phyloP scores from a whole-genome alignment of 495 filamentous ascomycete genomes.

The Lasiosphaeria miniovina region DNA sequence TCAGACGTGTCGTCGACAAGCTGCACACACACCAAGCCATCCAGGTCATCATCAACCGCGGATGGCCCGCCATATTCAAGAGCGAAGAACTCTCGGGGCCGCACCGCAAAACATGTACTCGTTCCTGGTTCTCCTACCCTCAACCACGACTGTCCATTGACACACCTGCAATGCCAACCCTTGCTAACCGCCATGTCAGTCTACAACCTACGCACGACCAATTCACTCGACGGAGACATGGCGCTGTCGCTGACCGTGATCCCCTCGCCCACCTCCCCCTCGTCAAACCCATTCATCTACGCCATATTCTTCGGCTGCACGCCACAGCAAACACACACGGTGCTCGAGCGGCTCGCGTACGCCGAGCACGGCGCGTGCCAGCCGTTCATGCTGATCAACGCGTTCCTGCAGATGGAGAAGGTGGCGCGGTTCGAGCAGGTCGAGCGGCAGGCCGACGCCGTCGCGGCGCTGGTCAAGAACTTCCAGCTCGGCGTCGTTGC shows the following conservation, averaged over 20 bases:
- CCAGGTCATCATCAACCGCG: conserved; percentile 8
- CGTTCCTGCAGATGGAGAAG: conserved; percentile 13
- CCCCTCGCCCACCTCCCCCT: background rate
- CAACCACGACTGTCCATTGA: background rate
- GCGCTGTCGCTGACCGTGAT: conserved; percentile 7
- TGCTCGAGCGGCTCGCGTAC: conserved; percentile 7
- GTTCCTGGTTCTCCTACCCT: too few species aligned
- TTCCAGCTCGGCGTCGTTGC: background rate
- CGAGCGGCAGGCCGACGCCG: conserved; percentile 4
- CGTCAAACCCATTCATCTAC: conserved; percentile 4
- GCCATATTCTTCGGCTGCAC: conserved; percentile 9
- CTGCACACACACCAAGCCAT: conserved; percentile 10
- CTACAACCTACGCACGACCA: conserved; percentile 13
- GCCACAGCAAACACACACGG: background rate
- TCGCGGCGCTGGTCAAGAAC: conserved; percentile 8
- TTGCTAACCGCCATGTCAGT: background rate
- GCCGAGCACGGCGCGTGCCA: conserved; percentile 2
- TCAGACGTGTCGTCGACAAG: conserved; percentile 3
- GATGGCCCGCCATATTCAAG: conserved; percentile 10
- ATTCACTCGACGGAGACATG: conserved; percentile 7
- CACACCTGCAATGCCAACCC: background rate
- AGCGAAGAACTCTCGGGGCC: conserved; percentile 38
- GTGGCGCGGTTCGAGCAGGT: conserved; percentile 11
- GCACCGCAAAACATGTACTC: conserved; percentile 42
- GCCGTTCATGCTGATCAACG: conserved; percentile 11